Evolutionary conservation across 768 basidiomycete species (phyloP), one percentile per base, ranked within the genome.

Genomic region (Strobilomyces confusus): DNA sequence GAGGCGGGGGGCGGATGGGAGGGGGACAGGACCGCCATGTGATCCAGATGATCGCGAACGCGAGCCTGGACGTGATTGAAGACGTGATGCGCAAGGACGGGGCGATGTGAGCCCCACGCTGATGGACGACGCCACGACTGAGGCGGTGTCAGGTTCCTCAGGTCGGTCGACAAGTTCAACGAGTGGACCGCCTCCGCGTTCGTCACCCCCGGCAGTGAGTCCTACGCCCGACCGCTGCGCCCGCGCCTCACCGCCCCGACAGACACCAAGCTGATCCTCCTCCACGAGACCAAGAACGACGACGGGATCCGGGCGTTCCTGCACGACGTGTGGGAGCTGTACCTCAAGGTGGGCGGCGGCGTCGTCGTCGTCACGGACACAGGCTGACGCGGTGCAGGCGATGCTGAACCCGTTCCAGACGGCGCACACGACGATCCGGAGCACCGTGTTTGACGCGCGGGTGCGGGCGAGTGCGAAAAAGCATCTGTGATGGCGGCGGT

Each of bases 181-280:
- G 97, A 98, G 68, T 99, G 97, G 97, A 95, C 85, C 3, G 86
- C 98, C 19, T 98, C 97, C 15, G 93, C 91, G 29, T 98, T 98
- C 73, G 77, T 98, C 19, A 98, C 97, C 0, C 86, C 95, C 1
- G 91, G 89, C 56, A 97, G 95, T 98, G 72, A 75, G 93, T 54
- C 32, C 17, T 4, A 13, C 7, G 13, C 14, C n/a, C n/a, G n/a
- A n/a, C n/a, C n/a, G n/a, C n/a, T n/a, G n/a, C n/a, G n/a, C n/a
- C n/a, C n/a, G n/a, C n/a, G n/a, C n/a, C n/a, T n/a, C n/a, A n/a
- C n/a, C n/a, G n/a, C n/a, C n/a, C n/a, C n/a, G 17, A 29, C 66
- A 98, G 97, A 95, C 69, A 91, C 92, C 75, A 98, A 98, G 72
- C 90, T 99, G 69, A 76, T 99, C 48, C 75, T 99, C 52, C 74